A percentile compares a stretch with the other conserved stretches of the same genome.
Conservation (phyloP, 2,329 filamentous ascomycete genomes). For the Geosmithia putterillii region DNA sequence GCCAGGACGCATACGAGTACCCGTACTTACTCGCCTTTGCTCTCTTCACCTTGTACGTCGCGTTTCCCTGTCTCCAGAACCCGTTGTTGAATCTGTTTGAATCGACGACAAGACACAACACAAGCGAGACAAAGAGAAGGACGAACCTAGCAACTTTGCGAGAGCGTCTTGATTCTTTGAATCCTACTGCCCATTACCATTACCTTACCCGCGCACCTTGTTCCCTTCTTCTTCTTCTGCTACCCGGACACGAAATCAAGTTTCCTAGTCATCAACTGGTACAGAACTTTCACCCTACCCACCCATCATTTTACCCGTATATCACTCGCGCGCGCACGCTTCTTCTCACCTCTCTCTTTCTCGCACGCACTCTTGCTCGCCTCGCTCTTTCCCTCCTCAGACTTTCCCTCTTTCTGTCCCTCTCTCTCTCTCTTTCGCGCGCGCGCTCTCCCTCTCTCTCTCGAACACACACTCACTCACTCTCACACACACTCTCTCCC, state of each 20-base stretch:
- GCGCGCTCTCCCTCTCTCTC: not conserved
- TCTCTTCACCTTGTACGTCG: not conserved
- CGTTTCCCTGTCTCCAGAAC: not conserved
- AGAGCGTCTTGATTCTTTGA: too few relatives aligned
- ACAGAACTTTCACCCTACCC: not conserved
- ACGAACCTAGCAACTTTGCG: too few relatives aligned
- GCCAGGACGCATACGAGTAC: too few relatives aligned
- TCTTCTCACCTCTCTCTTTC: not conserved
- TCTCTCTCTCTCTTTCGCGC: not conserved
- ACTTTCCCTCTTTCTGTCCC: too few relatives aligned
- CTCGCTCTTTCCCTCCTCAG: too few relatives aligned
- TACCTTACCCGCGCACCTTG: not conserved
- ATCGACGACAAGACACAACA: too few relatives aligned
- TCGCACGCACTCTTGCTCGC: too few relatives aligned
- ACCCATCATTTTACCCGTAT: not conserved
- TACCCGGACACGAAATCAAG: not conserved
- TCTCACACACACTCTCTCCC: not conserved
- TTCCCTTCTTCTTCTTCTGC: not conserved
- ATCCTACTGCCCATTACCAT: too few relatives aligned
- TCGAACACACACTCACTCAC: not conserved
- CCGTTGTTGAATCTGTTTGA: too few relatives aligned
- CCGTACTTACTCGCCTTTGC: conserved; percentile 1
- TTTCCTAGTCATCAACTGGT: not conserved
- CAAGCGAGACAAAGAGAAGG: too few relatives aligned
- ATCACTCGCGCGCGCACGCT: not conserved